These are phyloP conservation scores for Cutaneotrichosporon daszewskae DNA, from an alignment of 1,284 basidiomycete genomes.

Conservation along the genomic window DNA sequence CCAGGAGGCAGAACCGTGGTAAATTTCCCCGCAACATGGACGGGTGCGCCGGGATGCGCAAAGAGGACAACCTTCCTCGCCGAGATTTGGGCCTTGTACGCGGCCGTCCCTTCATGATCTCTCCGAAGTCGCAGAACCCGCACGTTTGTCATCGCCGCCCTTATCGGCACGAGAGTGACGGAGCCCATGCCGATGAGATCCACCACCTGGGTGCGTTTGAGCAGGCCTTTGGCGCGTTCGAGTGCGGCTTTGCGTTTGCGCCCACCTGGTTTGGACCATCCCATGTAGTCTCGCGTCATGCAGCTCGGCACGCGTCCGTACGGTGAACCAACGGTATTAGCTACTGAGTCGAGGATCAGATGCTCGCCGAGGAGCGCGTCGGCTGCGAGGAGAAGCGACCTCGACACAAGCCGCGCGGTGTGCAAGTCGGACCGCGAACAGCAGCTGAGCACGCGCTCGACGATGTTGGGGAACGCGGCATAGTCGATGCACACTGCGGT, in stretches of 20 bases:
- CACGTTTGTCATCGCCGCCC: background rate
- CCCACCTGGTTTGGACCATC: background rate
- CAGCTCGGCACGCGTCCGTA: background rate
- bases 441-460: no score
- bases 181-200: conserved; percentile 10
- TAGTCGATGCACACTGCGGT: no score
- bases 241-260: background rate
- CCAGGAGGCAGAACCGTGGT: no score
- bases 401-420: no score
- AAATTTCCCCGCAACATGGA: no score
- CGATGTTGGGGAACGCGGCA: no score
- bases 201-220: conserved; percentile 8
- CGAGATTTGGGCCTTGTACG: background rate
- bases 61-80: conserved; percentile 1
- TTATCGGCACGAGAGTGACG: conserved; percentile 2
- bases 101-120: background rate
- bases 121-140: conserved; percentile 7
- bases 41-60: background rate
- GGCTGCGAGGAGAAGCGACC: background rate
- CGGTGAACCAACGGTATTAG: background rate
- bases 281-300: background rate
- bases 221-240: background rate
- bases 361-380: conserved; percentile 2
- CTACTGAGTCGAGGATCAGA: background rate
- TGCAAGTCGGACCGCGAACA: no score